A percentile compares a stretch with the other conserved stretches of the same genome.
phyloP scores from a whole-genome alignment of 495 filamentous ascomycete genomes.

The Lasiosphaeris hirsuta region DNA sequence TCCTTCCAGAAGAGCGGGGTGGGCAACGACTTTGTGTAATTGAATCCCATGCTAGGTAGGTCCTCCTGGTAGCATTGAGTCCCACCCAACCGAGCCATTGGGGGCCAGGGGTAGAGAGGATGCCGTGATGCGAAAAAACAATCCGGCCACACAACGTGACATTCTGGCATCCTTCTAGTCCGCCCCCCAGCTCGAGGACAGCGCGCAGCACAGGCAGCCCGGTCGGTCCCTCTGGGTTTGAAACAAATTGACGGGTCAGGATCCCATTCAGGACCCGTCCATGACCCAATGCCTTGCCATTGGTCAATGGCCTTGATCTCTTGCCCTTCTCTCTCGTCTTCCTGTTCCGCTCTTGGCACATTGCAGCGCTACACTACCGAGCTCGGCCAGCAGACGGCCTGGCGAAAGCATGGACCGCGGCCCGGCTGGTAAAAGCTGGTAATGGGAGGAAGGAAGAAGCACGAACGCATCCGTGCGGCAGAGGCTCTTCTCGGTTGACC shows the following conservation, averaged over 20 bases:
- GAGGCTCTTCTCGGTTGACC: constrained; percentile 3
- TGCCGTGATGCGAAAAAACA: constrained; percentile 4
- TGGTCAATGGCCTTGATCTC: too few species aligned
- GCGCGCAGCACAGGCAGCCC: neutral
- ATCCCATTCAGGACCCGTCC: too few species aligned
- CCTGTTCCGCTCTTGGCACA: neutral
- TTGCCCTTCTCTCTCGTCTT: neutral
- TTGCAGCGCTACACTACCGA: neutral
- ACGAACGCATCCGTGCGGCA: constrained; percentile 21
- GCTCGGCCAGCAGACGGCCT: neutral
- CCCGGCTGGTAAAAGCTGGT: constrained; percentile 21
- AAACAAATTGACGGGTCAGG: neutral
- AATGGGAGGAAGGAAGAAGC: neutral
- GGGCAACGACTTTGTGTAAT: neutral
- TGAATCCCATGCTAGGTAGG: too few species aligned
- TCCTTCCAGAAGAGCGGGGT: constrained; percentile 26
- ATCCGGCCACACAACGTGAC: constrained; percentile 9
- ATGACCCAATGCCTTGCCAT: too few species aligned
- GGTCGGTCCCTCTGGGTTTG: constrained; percentile 3
- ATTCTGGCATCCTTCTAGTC: neutral
- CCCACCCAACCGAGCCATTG: neutral
- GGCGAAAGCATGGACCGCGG: constrained; percentile 17
- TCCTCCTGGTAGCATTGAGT: too few species aligned
- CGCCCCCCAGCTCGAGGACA: neutral
- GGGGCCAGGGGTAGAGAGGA: neutral